Percentiles rank a stretch among this genome's conserved stretches.
Evolutionary conservation across 208 protist genomes (phyloP).

Genomic region (Endotrypanum monterogeii): DNA sequence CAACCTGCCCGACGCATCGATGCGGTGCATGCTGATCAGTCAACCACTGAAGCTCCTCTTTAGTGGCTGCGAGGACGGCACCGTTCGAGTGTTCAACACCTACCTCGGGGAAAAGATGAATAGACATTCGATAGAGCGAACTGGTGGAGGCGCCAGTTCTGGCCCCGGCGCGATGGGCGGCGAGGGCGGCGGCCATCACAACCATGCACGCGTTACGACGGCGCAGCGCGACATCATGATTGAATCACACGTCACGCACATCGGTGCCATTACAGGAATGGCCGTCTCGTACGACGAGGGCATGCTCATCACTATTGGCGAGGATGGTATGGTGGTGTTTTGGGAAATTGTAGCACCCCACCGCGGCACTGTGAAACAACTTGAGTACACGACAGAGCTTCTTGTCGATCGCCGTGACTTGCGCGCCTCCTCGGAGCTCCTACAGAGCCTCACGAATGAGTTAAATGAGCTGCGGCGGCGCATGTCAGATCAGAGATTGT

Average conservation of each 20-base stretch:
- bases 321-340: slow-evolving; percentile 93
- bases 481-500: slow-evolving; percentile 94
- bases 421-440: slow-evolving; percentile 77
- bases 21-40: slow-evolving; percentile 89
- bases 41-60: slow-evolving; percentile 93
- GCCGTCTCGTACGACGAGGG: slow-evolving; percentile 91
- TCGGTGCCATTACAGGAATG: slow-evolving; percentile 82
- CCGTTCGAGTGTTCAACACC: slow-evolving; percentile 91
- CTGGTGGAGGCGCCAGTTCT: slow-evolving; percentile 8
- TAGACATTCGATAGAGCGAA: slow-evolving; percentile 36
- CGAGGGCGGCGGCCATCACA: slow-evolving; percentile 6
- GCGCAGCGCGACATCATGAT: slow-evolving; percentile 66
- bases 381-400: slow-evolving; percentile 93
- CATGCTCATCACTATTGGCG: slow-evolving; percentile 93
- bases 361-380: slow-evolving; percentile 66
- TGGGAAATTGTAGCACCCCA: slow-evolving; percentile 93
- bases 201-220: slow-evolving; percentile 15
- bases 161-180: slow-evolving; percentile 3
- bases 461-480: slow-evolving; percentile 93
- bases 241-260: slow-evolving; percentile 86
- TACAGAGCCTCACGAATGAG: slow-evolving; percentile 73
- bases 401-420: slow-evolving; percentile 94
- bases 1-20: slow-evolving; percentile 70
- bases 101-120: slow-evolving; percentile 84
- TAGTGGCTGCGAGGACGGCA: slow-evolving; percentile 92